Evolutionary conservation across 2,329 filamentous ascomycete species (phyloP).

Genomic region (Talaromyces sp.): DNA sequence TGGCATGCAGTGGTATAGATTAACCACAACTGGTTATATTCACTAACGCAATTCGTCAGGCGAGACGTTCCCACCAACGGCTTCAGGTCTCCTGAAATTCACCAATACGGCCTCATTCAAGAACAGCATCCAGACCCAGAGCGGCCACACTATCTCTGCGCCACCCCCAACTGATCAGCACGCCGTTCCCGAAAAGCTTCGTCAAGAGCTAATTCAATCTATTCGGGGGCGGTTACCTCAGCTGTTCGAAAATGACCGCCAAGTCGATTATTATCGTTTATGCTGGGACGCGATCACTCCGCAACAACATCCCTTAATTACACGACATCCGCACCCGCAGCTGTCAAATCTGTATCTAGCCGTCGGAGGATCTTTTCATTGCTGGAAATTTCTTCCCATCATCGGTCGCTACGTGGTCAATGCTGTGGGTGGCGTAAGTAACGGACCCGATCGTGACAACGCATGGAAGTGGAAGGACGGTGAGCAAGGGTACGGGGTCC

Average conservation of each 20-base stretch:
- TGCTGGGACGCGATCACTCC: slow-evolving; percentile 66
- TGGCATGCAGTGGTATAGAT: no score
- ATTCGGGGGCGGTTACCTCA: slow-evolving; percentile 30
- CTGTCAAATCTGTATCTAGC: slow-evolving; percentile 61
- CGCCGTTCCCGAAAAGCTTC: slow-evolving; percentile 44
- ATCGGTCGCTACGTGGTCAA: slow-evolving; percentile 60
- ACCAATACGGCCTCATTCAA: slow-evolving; percentile 63
- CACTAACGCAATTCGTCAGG: slow-evolving; percentile 27
- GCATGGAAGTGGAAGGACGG: slow-evolving; percentile 27
- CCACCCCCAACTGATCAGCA: slow-evolving; percentile 52
- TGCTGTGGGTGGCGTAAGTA: slow-evolving; percentile 45
- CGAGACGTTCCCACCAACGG: slow-evolving; percentile 54
- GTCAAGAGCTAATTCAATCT: slow-evolving; percentile 41
- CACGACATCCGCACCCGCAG: slow-evolving; percentile 52
- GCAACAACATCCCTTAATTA: slow-evolving; percentile 65
- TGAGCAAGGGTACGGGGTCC: slow-evolving; percentile 26
- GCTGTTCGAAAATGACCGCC: slow-evolving; percentile 33
- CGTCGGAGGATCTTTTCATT: slow-evolving; percentile 65
- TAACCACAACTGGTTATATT: no score
- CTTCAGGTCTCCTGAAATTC: slow-evolving; percentile 60
- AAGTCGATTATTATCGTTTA: slow-evolving; percentile 49
- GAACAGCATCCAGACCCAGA: slow-evolving; percentile 53
- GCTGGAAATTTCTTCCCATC: slow-evolving; percentile 67
- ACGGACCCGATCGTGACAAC: slow-evolving; percentile 40
- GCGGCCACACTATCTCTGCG: slow-evolving; percentile 57